Percentiles rank a stretch among this genome's conserved stretches.
Conservation (phyloP, 208 protist species). For the Sergeia podlipaevii region DNA sequence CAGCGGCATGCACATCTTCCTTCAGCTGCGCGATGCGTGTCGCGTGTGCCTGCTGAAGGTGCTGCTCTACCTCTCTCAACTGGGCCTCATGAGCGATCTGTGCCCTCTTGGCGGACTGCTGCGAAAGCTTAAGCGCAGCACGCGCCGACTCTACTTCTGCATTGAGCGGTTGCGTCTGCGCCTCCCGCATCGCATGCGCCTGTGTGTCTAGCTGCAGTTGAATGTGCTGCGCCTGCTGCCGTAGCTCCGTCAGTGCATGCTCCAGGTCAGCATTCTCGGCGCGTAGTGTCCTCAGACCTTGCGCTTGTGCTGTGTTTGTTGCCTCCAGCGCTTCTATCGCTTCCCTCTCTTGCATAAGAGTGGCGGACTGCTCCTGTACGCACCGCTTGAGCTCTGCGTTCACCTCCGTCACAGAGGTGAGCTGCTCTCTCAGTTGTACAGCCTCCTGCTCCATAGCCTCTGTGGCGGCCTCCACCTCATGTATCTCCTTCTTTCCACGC, state of each 20-base stretch:
- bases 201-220: neutral
- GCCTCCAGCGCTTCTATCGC: constrained; percentile 1
- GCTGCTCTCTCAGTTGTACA: constrained; percentile 5
- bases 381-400: neutral
- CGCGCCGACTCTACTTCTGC: neutral
- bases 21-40: neutral
- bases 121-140: neutral
- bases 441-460: constrained; percentile 9
- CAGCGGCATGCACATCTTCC: constrained; percentile 3
- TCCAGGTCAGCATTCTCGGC: constrained; percentile 2
- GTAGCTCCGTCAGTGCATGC: too few relatives aligned
- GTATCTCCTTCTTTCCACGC: neutral
- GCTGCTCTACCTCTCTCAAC: neutral
- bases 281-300: neutral
- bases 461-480: constrained; percentile 5
- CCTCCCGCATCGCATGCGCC: neutral
- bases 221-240: neutral
- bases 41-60: neutral
- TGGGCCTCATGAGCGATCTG: neutral
- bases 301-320: neutral
- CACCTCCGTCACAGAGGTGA: neutral
- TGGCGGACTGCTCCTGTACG: constrained; percentile 6
- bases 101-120: neutral
- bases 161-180: neutral
- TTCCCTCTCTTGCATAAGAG: neutral